Percentiles rank a stretch among this genome's conserved stretches.
These are phyloP conservation scores for Paradendryphiella salina DNA, from an alignment of 2,329 filamentous ascomycete genomes.

Conservation along the genomic window DNA sequence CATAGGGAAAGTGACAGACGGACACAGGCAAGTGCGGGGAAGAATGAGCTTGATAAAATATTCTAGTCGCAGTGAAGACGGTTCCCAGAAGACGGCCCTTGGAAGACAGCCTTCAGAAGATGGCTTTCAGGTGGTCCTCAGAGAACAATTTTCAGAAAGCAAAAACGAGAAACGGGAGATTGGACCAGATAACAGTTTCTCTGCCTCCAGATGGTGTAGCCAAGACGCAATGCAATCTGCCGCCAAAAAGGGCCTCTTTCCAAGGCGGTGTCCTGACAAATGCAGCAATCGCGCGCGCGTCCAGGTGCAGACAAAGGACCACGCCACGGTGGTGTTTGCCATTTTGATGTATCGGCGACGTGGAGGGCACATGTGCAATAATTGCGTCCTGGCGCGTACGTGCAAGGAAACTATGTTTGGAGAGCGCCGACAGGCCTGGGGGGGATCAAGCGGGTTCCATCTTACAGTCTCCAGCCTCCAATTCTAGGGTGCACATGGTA, in stretches of 20 bases:
- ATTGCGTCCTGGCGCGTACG: constrained; percentile 3
- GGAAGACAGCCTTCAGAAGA: neutral
- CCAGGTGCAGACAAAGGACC: constrained; percentile 8
- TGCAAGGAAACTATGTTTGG: neutral
- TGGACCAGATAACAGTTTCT: constrained; percentile 7
- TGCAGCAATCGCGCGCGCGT: constrained; percentile 12
- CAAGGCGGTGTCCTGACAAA: constrained; percentile 18
- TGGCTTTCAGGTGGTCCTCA: too few species aligned
- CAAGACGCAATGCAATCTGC: constrained; percentile 16
- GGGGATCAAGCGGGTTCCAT: neutral
- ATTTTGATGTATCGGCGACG: constrained; percentile 11
- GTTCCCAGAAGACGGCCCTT: neutral
- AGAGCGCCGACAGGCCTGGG: neutral
- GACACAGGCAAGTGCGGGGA: constrained; percentile 13
- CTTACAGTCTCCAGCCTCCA: too few species aligned
- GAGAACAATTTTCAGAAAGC: neutral
- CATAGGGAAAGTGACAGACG: neutral
- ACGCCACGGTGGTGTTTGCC: constrained; percentile 7
- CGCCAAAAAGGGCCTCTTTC: constrained; percentile 13
- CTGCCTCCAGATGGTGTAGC: constrained; percentile 15
- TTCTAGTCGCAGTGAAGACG: constrained; percentile 10
- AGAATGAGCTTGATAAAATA: constrained; percentile 13
- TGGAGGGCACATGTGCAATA: constrained; percentile 1
- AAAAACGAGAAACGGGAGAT: neutral
- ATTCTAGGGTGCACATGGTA: too few species aligned